phyloP scores from a whole-genome alignment of 345 rosid species.

The Eucalyptus pumila region DNA sequence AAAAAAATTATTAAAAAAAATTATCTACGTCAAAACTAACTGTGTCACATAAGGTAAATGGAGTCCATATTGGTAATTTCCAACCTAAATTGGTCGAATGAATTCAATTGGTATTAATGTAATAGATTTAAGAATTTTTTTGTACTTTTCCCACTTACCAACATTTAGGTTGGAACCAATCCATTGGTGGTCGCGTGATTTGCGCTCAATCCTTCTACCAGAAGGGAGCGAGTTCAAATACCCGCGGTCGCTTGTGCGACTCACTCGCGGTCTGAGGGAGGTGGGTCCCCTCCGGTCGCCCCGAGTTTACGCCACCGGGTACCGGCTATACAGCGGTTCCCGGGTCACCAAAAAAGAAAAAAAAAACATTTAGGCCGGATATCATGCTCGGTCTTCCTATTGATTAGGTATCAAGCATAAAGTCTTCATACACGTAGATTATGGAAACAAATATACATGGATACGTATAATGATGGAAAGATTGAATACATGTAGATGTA shows the following conservation, averaged over 20 bases:
- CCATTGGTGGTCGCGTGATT: too few relatives aligned
- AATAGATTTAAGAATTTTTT: too few relatives aligned
- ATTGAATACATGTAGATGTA: background rate
- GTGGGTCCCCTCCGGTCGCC: too few relatives aligned
- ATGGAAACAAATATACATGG: background rate
- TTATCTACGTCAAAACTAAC: fast-evolving
- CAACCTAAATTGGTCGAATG: background rate
- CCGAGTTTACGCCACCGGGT: fast-evolving
- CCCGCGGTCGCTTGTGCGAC: fast-evolving
- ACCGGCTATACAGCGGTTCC: fast-evolving
- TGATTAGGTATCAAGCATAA: background rate
- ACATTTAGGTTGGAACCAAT: background rate
- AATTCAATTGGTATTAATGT: background rate
- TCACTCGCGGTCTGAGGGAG: too few relatives aligned
- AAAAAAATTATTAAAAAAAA: too few relatives aligned
- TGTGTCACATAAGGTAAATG: background rate
- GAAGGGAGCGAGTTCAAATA: too few relatives aligned
- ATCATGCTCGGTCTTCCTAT: background rate
- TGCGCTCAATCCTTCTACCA: too few relatives aligned
- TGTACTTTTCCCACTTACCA: background rate
- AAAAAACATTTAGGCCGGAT: background rate
- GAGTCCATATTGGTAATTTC: background rate
- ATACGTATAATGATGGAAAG: background rate
- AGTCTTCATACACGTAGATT: background rate
- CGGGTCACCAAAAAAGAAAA: too few relatives aligned